Evolutionary conservation across 768 basidiomycete species (phyloP).

Genomic region (Sarcomyxa edulis): DNA sequence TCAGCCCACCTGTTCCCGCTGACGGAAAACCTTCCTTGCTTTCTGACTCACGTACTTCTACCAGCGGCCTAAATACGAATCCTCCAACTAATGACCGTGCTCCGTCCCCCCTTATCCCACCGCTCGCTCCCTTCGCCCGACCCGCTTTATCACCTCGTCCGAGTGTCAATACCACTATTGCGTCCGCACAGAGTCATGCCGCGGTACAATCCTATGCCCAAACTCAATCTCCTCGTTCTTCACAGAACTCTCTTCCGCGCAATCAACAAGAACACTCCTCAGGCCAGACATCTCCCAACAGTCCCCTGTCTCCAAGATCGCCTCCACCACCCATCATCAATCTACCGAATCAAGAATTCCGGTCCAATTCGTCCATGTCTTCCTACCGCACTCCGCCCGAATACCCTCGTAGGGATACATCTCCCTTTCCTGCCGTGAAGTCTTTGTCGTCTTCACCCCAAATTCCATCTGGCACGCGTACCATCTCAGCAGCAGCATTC

Average conservation of each 20-base stretch:
- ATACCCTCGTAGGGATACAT: slow-evolving; percentile 22
- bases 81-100: slow-evolving; percentile 1
- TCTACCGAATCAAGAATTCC: slow-evolving; percentile 3
- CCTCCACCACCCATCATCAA: slow-evolving; percentile 23
- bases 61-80: slow-evolving; percentile 11
- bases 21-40: slow-evolving; percentile 11
- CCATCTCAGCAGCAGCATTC: slow-evolving; percentile 75
- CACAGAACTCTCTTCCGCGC: not conserved
- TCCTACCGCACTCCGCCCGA: slow-evolving; percentile 44
- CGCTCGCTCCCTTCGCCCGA: slow-evolving; percentile 29
- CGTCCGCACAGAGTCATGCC: slow-evolving; percentile 13
- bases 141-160: not conserved
- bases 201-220: too few relatives aligned
- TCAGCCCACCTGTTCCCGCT: slow-evolving; percentile 17
- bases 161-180: not conserved
- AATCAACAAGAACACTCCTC: slow-evolving; percentile 8
- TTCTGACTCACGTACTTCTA: slow-evolving; percentile 12
- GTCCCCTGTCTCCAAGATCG: not conserved
- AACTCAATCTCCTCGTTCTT: slow-evolving; percentile 12
- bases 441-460: slow-evolving; percentile 16
- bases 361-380: slow-evolving; percentile 6
- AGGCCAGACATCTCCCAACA: slow-evolving; percentile 10
- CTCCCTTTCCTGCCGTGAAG: slow-evolving; percentile 24
- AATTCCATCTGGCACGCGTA: slow-evolving; percentile 38
- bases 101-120: slow-evolving; percentile 23